Conservation (phyloP, 1,284 basidiomycete genomes). For the Heterobasidion annosum region DNA sequence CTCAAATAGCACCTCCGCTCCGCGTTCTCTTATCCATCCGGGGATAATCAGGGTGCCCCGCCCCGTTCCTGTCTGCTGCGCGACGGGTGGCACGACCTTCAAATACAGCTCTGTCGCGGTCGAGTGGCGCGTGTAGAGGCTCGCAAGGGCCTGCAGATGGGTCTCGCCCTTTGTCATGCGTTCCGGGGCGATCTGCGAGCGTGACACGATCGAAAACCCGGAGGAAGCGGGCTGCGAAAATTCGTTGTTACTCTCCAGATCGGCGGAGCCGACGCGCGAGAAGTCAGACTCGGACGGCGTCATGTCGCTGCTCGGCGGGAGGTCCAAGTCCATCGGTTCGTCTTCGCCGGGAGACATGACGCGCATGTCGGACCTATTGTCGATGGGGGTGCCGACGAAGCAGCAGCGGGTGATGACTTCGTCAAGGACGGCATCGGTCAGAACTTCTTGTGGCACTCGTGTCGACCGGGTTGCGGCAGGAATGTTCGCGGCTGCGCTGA, state of each 20-base stretch:
- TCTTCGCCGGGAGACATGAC: conserved; percentile 33
- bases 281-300: conserved; percentile 60
- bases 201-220: conserved; percentile 47
- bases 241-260: conserved; percentile 34
- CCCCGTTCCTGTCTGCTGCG: conserved; percentile 60
- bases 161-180: conserved; percentile 28
- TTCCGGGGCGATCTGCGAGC: conserved; percentile 21
- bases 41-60: conserved; percentile 80
- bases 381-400: conserved; percentile 60
- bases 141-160: conserved; percentile 54
- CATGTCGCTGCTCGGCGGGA: conserved; percentile 41
- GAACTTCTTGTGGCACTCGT: conserved; percentile 64
- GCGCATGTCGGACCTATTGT: conserved; percentile 27
- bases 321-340: conserved; percentile 41
- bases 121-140: conserved; percentile 63
- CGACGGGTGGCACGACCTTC: conserved; percentile 52
- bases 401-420: conserved; percentile 78
- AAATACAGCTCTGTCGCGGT: conserved; percentile 65
- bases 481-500: conserved; percentile 53
- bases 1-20: conserved; percentile 86
- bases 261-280: conserved; percentile 37
- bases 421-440: conserved; percentile 70
- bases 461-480: conserved; percentile 53
- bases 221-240: conserved; percentile 47
- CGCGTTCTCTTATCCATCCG: conserved; percentile 90